Conservation (phyloP, 441 rosid genomes). For the Metrosideros polymorpha region DNA sequence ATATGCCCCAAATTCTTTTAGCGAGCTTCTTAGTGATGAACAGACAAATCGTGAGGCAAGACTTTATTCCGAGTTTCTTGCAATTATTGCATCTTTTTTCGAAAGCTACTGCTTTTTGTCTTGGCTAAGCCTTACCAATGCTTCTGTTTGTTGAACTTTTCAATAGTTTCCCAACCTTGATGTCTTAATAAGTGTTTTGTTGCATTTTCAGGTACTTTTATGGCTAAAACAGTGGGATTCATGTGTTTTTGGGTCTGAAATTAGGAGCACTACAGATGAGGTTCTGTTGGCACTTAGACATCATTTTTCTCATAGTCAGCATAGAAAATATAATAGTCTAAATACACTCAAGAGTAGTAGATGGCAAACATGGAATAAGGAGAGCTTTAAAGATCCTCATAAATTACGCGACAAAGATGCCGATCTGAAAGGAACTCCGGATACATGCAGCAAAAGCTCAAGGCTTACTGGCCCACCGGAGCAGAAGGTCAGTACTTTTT, state of each 20-base stretch:
- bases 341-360: constrained; percentile 37
- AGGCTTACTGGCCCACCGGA: constrained; percentile 72
- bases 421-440: constrained; percentile 31
- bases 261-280: constrained; percentile 87
- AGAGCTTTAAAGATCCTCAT: constrained; percentile 30
- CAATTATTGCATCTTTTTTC: neutral
- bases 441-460: constrained; percentile 40
- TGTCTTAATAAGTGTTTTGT: neutral
- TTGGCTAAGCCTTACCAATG: constrained; percentile 3
- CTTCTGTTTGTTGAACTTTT: neutral
- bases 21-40: constrained; percentile 98
- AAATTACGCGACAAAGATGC: constrained; percentile 23
- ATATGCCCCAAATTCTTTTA: constrained; percentile 90
- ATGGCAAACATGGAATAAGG: constrained; percentile 41
- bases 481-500: constrained; percentile 51
- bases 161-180: constrained; percentile 8
- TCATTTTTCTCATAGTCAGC: constrained; percentile 65
- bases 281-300: constrained; percentile 83
- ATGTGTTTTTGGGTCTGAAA: constrained; percentile 93
- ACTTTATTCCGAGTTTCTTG: neutral
- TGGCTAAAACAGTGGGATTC: constrained; percentile 99
- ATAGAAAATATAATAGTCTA: constrained; percentile 40
- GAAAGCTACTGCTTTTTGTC: neutral
- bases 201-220: constrained; percentile 59
- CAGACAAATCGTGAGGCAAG: constrained; percentile 94